Conservation (phyloP, 805 yeast genomes). For the Kockiozyma suomiensis region DNA sequence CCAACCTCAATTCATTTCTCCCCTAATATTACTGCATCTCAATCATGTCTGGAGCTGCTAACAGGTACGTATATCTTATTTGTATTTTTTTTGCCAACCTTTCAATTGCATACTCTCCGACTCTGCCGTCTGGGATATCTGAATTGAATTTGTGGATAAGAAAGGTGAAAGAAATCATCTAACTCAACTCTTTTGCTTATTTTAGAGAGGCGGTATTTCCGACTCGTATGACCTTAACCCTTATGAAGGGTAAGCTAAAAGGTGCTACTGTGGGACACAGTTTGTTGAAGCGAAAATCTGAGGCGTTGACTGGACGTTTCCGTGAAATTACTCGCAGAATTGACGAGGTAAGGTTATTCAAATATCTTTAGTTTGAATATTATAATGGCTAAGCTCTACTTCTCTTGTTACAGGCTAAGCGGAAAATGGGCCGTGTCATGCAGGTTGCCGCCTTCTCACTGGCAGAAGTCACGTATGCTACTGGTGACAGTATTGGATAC, state of each 20-base stretch:
- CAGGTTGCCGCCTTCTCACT: conserved; percentile 96
- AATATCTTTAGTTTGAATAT: neutral
- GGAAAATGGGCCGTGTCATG: conserved; percentile 98
- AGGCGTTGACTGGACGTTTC: conserved; percentile 93
- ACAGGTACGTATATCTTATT: conserved; percentile 23
- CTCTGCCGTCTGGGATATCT: neutral
- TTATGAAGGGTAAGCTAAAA: conserved; percentile 92
- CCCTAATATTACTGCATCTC: no score
- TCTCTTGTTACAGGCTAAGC: conserved; percentile 63
- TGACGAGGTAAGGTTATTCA: conserved; percentile 59
- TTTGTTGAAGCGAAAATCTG: conserved; percentile 89
- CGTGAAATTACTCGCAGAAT: conserved; percentile 93
- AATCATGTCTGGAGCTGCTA: conserved; percentile 32
- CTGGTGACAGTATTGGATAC: conserved; percentile 92
- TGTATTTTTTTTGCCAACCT: neutral
- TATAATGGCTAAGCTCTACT: no score
- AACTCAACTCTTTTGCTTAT: neutral
- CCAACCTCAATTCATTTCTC: neutral
- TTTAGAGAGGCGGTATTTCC: conserved; percentile 35
- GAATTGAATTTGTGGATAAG: neutral
- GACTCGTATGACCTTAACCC: conserved; percentile 62
- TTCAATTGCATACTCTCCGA: neutral
- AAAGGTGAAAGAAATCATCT: neutral
- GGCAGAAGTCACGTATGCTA: conserved; percentile 96
- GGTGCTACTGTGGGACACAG: conserved; percentile 98